Evolutionary conservation across 176 grass and related monocot genomes (phyloP), one percentile per base, ranked within the genome.

Genomic region (Microstegium vimineum): DNA sequence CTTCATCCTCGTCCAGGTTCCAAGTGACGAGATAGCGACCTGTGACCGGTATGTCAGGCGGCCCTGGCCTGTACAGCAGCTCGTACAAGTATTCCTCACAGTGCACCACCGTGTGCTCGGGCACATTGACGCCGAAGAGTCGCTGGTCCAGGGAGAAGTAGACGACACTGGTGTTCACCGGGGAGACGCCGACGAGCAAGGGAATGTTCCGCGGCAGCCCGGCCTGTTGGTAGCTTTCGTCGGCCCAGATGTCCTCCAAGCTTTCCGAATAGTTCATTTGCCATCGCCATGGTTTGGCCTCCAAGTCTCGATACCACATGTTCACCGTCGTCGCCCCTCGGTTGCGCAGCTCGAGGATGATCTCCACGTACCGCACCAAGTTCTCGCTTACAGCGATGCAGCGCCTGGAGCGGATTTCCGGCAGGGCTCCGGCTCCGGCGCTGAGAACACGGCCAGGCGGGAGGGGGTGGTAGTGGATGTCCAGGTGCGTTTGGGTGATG

Each of bases 251-350:
- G 34, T 0, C 9, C 8, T 1, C 65, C 18, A 68, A 38, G 18
- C 8, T 67, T 18, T 7, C 8, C 8, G 1, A 1, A 1, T 68
- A 38, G 8, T 1, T 1, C 20, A 0, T 11, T 5, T 11, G 0
- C 65, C 65, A 68, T 1, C 2, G 2, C 16, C 2, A 4, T 1
- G 32, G 32, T 4, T 9, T 3, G 3, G 1, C 8, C 10, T 10
- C 1, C 3, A 8, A 1, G 17, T 1, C 37, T 20, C 18, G 1
- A 2, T 18, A 12, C 32, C 33, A 67, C 64, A 67, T 36, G 32
- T 5, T 22, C 2, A 67, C 26, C 3, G 17, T 36, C 2, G 64
- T 16, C 2, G 62, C n/a, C n/a, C n/a, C 5, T 17, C 22, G 6
- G 6, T 2, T 3, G 2, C n/a, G n/a, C n/a, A 1, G 8, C 1